Base-by-base conservation (phyloP, 345 rosid species). In the thale cress (Arabidopsis thaliana) region DNA sequence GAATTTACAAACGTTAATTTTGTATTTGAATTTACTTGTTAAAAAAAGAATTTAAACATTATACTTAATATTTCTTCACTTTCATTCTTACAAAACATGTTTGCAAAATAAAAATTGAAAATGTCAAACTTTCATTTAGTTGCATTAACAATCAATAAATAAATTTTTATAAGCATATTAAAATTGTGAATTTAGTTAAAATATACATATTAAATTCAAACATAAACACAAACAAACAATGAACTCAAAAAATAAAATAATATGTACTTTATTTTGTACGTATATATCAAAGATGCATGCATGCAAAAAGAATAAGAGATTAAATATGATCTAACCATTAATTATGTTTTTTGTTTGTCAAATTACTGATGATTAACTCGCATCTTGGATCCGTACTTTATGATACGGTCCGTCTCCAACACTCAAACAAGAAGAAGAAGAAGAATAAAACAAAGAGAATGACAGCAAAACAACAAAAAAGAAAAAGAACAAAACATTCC, bases 361-460 rank as follows among this genome's bases (percentile, higher is more conserved):
- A 45, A 32, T 69, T 4, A 70, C 56, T 14, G 36, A 49, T 59
- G 10, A 59, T 36, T 42, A 11, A n/a, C 22, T n/a, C 37, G 32
- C 22, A 50, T 24, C 32, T 68, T 37, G 6, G 59, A 37, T n/a
- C 37, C 67, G 73, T 67, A 75, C 68, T 3, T 33, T 59, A 75
- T 75, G 62, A 75, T 75, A 68, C 74, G 79, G 63, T 75, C 63
- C 79, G 44, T 60, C 36, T 75, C 30, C 38, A 60, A 68, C 69
- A 75, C 64, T 69, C 75, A 76, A 69, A 61, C 16, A 69, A 67
- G 61, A 16, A 61, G 16, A 69, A 67, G 61, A 57, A 1, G 6
- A 52, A 30, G 25, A 51, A 68, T 33, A 51, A 36, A 44, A 73
- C 63, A 73, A 64, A 76, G 79, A 76, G 79, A 76, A 76, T 69